phyloP scores from a whole-genome alignment of 257 asterid genomes.

The Solanum bulbocastanum region DNA sequence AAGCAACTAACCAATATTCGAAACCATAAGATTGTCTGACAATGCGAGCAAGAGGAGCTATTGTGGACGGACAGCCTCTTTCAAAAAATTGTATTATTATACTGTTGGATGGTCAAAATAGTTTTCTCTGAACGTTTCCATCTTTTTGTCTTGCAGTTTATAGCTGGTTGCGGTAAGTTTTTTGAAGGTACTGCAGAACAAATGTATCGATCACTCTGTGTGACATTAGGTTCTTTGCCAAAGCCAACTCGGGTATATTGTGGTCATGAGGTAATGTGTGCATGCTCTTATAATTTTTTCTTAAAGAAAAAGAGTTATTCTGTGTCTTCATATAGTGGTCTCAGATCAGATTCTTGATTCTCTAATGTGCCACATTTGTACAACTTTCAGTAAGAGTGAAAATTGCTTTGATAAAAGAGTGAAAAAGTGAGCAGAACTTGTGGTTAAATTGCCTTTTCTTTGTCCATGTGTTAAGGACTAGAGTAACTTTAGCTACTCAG shows the following conservation, averaged over 20 bases:
- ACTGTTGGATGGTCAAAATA: neutral
- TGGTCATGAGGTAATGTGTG: conserved; percentile 77
- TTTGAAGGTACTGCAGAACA: conserved; percentile 95
- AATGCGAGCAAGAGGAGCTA: neutral
- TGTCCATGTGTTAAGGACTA: neutral
- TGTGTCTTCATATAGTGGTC: neutral
- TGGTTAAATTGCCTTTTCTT: neutral
- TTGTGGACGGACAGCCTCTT: neutral
- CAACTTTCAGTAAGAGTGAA: neutral
- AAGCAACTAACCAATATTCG: neutral
- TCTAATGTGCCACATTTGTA: neutral
- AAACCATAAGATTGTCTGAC: neutral
- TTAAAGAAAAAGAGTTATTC: neutral
- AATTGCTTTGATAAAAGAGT: neutral
- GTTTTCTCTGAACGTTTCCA: neutral
- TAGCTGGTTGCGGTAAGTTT: conserved; percentile 94
- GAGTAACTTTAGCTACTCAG: neutral
- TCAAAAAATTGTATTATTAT: neutral
- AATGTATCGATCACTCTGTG: conserved; percentile 89
- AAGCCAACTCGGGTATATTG: conserved; percentile 83
- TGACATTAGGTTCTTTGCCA: conserved; percentile 75
- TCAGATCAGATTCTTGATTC: neutral
- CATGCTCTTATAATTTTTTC: neutral
- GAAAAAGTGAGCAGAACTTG: neutral
- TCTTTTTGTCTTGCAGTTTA: conserved; percentile 32